A percentile compares a stretch with the other conserved stretches of the same genome.
Evolutionary conservation across 441 rosid species (phyloP).

Genomic region (Hura crepitans): DNA sequence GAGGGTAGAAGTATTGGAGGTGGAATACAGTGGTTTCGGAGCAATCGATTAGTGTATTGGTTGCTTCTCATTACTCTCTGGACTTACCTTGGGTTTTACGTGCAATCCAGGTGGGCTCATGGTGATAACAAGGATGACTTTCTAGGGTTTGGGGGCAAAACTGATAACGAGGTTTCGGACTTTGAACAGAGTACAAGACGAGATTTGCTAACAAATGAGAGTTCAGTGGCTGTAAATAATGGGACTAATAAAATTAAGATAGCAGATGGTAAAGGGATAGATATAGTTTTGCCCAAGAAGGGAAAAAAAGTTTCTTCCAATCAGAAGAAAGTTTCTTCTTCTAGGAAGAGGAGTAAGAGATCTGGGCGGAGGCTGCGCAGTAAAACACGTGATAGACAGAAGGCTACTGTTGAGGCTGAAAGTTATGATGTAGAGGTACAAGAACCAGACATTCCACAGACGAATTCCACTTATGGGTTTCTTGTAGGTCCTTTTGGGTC

Average conservation of each 20-base stretch:
- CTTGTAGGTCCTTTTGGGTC: constrained; percentile 91
- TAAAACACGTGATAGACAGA: constrained; percentile 41
- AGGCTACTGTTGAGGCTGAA: constrained; percentile 35
- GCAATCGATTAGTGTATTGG: constrained; percentile 69
- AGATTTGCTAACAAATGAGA: constrained; percentile 52
- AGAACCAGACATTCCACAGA: constrained; percentile 60
- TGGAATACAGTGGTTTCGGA: constrained; percentile 67
- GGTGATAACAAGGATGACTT: constrained; percentile 65
- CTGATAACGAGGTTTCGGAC: constrained; percentile 30
- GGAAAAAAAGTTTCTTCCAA: constrained; percentile 33
- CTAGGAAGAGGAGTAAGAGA: constrained; percentile 52
- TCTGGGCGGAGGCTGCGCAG: constrained; percentile 37
- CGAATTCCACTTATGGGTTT: constrained; percentile 60
- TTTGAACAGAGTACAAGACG: constrained; percentile 35
- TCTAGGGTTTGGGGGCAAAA: constrained; percentile 58
- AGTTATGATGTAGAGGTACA: constrained; percentile 41
- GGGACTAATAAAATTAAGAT: constrained; percentile 32
- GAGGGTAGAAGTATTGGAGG: constrained; percentile 61
- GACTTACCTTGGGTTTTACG: constrained; percentile 89
- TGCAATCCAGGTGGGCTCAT: constrained; percentile 97
- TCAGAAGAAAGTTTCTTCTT: constrained; percentile 26
- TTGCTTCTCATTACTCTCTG: constrained; percentile 85
- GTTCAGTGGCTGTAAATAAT: constrained; percentile 38
- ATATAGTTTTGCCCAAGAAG: constrained; percentile 53
- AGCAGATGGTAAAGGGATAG: constrained; percentile 38